Base-by-base conservation (phyloP, 768 basidiomycete species). In the Leccinum variicolor region DNA sequence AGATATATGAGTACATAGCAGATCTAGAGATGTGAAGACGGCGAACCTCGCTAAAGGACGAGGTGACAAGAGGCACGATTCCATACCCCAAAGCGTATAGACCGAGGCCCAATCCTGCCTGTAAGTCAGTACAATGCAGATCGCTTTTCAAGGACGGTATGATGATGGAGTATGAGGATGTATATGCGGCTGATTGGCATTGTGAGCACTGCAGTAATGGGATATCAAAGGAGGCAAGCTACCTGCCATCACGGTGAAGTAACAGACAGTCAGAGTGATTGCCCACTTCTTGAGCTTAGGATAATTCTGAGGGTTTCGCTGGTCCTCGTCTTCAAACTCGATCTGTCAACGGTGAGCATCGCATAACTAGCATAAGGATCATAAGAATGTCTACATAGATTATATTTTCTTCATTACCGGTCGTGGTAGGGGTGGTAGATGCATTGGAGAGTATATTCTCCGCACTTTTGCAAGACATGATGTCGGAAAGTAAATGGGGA, bases 31-130 rank as follows among this genome's bases (percentile, higher is more conserved):
- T 39, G 19, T 10, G 6, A 34, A 3, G 26, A 34, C 1, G 9
- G 6, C 66, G 11, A 26, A 70, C 68, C 67, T 90, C 87, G 66
- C 85, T 87, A 66, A 89, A 82, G 0, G 86, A 81, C 4, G 87
- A 83, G 1, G 84, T 80, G 19, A 88, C 68, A 0, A 89, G 78
- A 0, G 87, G 86, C 9, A 83, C 66, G 7, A 87, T 29, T 1
- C 79, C 86, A 56, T 85, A 89, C 0, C 85, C 86, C 6, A 88
- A 61, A 0, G 80, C 74, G 63, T 79, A 89, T 25, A 84, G 71
- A 48, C 77, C 76, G 19, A 83, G 72, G 5, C 81, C 83, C 11
- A 81, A 62, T 1, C 76, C 77, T 0, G 76, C 80, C 55, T 81
- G 72, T 17, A 80, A 70, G 10, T 70, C 45, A 0, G 77, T 78